Conservation (phyloP, 2,329 filamentous ascomycete genomes). For the Lecanosticta acicola region DNA sequence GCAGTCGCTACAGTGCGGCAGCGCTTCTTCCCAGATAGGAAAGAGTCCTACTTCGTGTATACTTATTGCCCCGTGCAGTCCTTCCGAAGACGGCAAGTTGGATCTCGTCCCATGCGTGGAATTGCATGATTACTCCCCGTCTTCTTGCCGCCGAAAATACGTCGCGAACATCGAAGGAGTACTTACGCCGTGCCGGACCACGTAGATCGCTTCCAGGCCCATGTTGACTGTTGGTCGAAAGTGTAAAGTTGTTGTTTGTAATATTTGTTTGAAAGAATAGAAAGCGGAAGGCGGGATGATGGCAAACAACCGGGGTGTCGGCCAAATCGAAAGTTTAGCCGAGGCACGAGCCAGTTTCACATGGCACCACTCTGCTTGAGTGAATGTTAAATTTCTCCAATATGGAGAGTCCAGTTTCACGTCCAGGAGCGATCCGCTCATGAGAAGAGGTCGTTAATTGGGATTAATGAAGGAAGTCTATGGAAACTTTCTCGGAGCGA, state of each 20-base stretch:
- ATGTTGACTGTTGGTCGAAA: slow-evolving; percentile 18
- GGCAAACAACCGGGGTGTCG: not conserved
- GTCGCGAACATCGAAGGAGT: not conserved
- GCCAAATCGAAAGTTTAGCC: slow-evolving; percentile 1
- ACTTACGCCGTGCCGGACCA: slow-evolving; percentile 49
- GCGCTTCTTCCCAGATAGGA: too few relatives aligned
- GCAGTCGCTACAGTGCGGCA: too few relatives aligned
- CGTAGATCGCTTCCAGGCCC: slow-evolving; percentile 45
- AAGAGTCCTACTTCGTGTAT: too few relatives aligned
- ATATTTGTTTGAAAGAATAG: not conserved
- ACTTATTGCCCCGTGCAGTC: not conserved
- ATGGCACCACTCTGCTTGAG: not conserved
- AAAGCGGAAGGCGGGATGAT: not conserved
- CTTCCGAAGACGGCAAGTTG: slow-evolving; percentile 6
- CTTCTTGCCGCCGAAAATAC: not conserved
- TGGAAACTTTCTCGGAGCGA: too few relatives aligned
- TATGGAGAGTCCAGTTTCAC: too few relatives aligned
- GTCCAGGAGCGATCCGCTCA: too few relatives aligned
- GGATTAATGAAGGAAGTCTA: too few relatives aligned
- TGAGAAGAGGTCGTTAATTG: too few relatives aligned
- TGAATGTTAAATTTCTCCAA: too few relatives aligned
- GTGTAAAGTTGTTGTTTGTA: not conserved
- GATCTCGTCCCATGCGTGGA: too few relatives aligned
- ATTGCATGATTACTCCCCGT: slow-evolving; percentile 6
- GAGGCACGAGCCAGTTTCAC: not conserved